Percentiles rank a stretch among this genome's conserved stretches.
phyloP scores from a whole-genome alignment of 305 asterid genomes.

The Solanum hybrid region DNA sequence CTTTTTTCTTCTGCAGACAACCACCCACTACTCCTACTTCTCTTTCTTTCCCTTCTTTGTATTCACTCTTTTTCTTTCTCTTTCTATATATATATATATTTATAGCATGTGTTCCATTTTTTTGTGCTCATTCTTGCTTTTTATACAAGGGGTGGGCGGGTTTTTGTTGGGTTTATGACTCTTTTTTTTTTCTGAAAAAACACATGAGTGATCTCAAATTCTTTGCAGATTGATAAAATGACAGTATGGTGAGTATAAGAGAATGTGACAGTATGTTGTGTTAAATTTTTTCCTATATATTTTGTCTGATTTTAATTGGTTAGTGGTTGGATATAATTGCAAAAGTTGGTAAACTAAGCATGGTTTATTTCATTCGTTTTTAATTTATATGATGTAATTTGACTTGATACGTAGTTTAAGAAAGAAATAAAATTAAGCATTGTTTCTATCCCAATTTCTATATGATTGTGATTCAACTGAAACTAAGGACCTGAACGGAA shows the following conservation, averaged over 20 bases:
- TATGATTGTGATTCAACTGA: neutral
- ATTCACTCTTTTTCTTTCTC: constrained; percentile 10
- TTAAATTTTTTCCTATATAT: neutral
- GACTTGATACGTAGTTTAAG: neutral
- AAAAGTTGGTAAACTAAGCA: neutral
- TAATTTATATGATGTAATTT: neutral
- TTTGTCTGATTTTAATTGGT: neutral
- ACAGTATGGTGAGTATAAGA: neutral
- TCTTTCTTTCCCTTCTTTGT: constrained; percentile 14
- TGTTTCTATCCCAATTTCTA: too few species aligned
- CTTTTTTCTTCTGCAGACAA: constrained; percentile 11
- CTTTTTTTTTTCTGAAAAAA: neutral
- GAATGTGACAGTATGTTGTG: neutral
- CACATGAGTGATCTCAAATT: constrained; percentile 3
- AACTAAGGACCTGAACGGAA: too few species aligned
- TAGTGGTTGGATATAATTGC: neutral
- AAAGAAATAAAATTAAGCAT: neutral
- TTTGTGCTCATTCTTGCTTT: constrained; percentile 20
- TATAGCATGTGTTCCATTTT: constrained; percentile 1
- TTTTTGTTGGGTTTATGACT: constrained; percentile 14
- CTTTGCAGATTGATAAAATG: constrained; percentile 7
- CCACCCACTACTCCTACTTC: constrained; percentile 10
- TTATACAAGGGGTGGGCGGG: neutral
- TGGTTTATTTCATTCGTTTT: neutral
- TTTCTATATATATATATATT: neutral